phyloP scores from a whole-genome alignment of 176 grass and related monocot genomes.

The Bothriochloa decipiens region DNA sequence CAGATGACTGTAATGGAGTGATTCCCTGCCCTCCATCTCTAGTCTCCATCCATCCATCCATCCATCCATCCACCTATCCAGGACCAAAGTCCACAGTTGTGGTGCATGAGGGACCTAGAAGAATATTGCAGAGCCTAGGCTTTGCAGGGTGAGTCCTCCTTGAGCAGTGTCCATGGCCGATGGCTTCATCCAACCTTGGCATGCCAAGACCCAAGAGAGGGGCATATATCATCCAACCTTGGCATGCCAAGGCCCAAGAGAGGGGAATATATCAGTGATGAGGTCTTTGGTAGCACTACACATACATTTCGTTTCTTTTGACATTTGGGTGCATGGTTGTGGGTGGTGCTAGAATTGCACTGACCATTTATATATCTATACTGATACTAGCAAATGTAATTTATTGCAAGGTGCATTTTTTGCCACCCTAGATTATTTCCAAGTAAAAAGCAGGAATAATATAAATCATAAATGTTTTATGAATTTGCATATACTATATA shows the following conservation, averaged over 20 bases:
- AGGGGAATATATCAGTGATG: constrained; percentile 1
- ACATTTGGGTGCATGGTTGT: constrained; percentile 16
- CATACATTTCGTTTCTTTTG: constrained; percentile 13
- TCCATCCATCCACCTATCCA: constrained; percentile 41
- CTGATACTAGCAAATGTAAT: background rate
- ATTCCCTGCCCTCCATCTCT: no score
- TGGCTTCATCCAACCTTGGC: constrained; percentile 23
- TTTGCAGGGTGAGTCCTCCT: background rate
- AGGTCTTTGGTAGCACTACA: constrained; percentile 22
- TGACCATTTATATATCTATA: background rate
- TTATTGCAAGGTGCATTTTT: background rate
- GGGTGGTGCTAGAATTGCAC: background rate
- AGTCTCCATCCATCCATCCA: no score
- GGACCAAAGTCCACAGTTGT: constrained; percentile 49
- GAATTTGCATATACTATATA: background rate
- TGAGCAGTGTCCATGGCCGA: background rate
- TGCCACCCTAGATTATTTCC: background rate
- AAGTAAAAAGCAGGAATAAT: background rate
- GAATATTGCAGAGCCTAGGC: constrained; percentile 29
- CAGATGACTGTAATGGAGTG: background rate
- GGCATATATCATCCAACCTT: constrained; percentile 2
- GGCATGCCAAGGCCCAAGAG: background rate
- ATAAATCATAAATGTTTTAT: background rate
- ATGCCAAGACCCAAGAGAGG: background rate
- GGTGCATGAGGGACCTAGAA: constrained; percentile 41